phyloP scores from a whole-genome alignment of 1,284 basidiomycete genomes.

The Melampsora larici-populina region DNA sequence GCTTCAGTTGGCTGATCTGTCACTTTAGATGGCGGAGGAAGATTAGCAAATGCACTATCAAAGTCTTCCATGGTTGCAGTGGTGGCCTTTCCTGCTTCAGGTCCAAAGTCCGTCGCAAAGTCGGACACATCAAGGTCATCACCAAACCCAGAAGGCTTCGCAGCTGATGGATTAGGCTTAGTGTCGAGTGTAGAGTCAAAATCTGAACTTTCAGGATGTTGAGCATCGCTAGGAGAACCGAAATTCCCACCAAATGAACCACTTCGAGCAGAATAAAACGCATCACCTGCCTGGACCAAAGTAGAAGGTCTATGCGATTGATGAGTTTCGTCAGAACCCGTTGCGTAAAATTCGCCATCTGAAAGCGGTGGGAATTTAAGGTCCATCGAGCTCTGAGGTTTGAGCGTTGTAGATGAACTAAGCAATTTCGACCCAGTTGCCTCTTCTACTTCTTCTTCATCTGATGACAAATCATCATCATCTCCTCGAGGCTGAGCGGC shows the following conservation, averaged over 20 bases:
- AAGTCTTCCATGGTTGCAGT: constrained; percentile 34
- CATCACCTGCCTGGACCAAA: neutral
- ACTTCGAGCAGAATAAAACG: constrained; percentile 1
- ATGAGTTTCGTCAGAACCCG: neutral
- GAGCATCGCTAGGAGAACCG: neutral
- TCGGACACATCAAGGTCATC: constrained; percentile 37
- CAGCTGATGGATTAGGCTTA: neutral
- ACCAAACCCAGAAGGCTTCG: constrained; percentile 9
- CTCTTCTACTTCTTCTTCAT: constrained; percentile 10
- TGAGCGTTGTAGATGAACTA: neutral
- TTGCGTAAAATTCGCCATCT: neutral
- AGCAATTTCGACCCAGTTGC: neutral
- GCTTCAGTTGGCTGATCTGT: neutral
- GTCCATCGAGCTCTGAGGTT: neutral
- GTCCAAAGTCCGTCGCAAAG: constrained; percentile 30
- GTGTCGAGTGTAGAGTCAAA: no score
- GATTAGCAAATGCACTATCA: constrained; percentile 38
- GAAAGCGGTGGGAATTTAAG: neutral
- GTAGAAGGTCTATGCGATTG: neutral
- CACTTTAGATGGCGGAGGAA: constrained; percentile 10
- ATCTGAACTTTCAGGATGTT: neutral
- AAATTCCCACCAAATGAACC: neutral
- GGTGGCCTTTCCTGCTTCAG: neutral
- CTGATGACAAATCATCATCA: neutral
- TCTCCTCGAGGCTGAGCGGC: neutral